A percentile compares a stretch with the other conserved stretches of the same genome.
These are phyloP conservation scores for Suillus tomentosus DNA, from an alignment of 768 basidiomycete species.

Conservation along the genomic window DNA sequence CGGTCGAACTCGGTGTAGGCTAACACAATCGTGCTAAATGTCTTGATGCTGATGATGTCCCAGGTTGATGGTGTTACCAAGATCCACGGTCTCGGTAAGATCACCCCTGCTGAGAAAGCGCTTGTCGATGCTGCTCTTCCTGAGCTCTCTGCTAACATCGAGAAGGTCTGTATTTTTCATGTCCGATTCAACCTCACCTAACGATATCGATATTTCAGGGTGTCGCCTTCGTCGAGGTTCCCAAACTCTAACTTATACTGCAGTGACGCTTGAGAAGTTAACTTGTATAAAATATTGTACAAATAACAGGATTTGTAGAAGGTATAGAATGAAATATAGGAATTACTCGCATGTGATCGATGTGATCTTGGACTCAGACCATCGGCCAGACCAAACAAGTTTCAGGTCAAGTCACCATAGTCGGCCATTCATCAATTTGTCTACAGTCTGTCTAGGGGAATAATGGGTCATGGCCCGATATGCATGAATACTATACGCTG, in stretches of 20 bases:
- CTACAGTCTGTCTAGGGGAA: not conserved
- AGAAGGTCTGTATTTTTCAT: slow-evolving; percentile 49
- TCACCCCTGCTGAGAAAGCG: slow-evolving; percentile 71
- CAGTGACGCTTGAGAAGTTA: not conserved
- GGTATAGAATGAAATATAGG: not conserved
- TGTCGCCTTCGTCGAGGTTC: slow-evolving; percentile 25
- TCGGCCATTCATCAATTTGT: not conserved
- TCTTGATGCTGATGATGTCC: slow-evolving; percentile 1
- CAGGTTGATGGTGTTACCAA: slow-evolving; percentile 81
- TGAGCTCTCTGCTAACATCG: slow-evolving; percentile 75
- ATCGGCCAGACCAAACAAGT: not conserved
- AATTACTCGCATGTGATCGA: not conserved
- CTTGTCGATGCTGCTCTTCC: slow-evolving; percentile 81
- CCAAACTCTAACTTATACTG: slow-evolving; percentile 28
- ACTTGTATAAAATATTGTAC: slow-evolving; percentile 3
- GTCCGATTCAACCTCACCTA: slow-evolving; percentile 4
- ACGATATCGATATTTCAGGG: slow-evolving; percentile 20
- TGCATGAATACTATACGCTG: too few relatives aligned
- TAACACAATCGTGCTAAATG: not conserved
- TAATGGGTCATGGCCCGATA: too few relatives aligned
- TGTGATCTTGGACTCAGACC: not conserved
- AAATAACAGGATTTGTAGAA: not conserved
- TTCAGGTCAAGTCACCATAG: not conserved
- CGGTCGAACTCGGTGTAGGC: slow-evolving; percentile 83
- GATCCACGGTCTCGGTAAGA: slow-evolving; percentile 77